Evolutionary conservation across 2,329 filamentous ascomycete genomes (phyloP).

Genomic region (Clarireedia sp.): DNA sequence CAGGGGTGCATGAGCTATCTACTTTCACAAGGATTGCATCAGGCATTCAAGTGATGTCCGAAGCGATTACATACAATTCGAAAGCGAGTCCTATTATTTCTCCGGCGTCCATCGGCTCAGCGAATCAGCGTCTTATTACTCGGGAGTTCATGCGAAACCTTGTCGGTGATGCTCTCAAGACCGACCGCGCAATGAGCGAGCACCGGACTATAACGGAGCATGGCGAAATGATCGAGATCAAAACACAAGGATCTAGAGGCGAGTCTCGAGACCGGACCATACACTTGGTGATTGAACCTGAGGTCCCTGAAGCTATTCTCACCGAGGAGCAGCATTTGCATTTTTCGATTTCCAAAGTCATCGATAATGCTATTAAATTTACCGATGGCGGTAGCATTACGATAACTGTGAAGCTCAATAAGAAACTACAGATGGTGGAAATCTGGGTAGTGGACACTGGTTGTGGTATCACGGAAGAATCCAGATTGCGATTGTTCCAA

Average conservation of each 20-base stretch:
- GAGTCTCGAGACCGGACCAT: slow-evolving; percentile 30
- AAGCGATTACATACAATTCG: neutral
- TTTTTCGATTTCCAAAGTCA: slow-evolving; percentile 34
- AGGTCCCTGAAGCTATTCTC: slow-evolving; percentile 45
- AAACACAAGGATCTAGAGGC: slow-evolving; percentile 21
- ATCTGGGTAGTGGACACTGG: slow-evolving; percentile 60
- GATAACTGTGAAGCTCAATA: slow-evolving; percentile 48
- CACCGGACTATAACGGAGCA: slow-evolving; percentile 20
- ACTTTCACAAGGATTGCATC: neutral
- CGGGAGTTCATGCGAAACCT: slow-evolving; percentile 25
- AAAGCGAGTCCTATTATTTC: slow-evolving; percentile 5
- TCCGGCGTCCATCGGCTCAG: slow-evolving; percentile 15
- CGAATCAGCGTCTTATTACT: slow-evolving; percentile 21
- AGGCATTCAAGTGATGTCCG: neutral
- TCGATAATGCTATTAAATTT: slow-evolving; percentile 63
- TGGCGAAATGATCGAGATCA: slow-evolving; percentile 26
- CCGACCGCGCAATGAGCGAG: slow-evolving; percentile 22
- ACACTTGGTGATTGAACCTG: slow-evolving; percentile 31
- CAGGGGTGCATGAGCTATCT: neutral
- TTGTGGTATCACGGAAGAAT: slow-evolving; percentile 58
- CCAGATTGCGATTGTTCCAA: slow-evolving; percentile 59
- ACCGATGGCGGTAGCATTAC: slow-evolving; percentile 56
- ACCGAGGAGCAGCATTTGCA: slow-evolving; percentile 41
- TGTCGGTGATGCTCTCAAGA: slow-evolving; percentile 22
- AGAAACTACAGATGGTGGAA: slow-evolving; percentile 44